A percentile compares a stretch with the other conserved stretches of the same genome.
These are phyloP conservation scores for Candida sp. DNA, from an alignment of 1,139 yeast species.

Conservation along the genomic window DNA sequence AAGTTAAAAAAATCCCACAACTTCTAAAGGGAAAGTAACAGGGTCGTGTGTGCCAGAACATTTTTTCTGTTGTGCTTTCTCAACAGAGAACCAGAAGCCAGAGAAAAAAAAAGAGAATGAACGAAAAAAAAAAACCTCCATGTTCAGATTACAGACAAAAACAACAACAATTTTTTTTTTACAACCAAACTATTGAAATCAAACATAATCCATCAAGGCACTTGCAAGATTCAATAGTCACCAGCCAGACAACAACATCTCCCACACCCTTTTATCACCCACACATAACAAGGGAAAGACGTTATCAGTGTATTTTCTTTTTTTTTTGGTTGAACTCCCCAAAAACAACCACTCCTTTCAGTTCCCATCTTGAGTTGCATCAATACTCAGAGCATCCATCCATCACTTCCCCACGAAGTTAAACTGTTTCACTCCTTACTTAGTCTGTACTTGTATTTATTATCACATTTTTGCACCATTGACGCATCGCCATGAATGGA, in stretches of 20 bases:
- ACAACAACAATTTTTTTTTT: slow-evolving; percentile 6
- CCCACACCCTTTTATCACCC: not conserved
- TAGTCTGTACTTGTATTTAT: not conserved
- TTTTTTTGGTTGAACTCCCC: not conserved
- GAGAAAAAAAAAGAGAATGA: slow-evolving; percentile 1
- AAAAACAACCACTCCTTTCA: not conserved
- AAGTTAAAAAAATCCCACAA: too few relatives aligned
- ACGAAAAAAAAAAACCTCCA: slow-evolving; percentile 1
- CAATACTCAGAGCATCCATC: not conserved
- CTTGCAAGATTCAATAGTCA: not conserved
- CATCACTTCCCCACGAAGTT: not conserved
- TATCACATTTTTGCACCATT: too few relatives aligned
- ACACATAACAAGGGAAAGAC: not conserved
- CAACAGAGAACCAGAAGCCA: not conserved
- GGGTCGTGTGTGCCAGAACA: not conserved
- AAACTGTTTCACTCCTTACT: not conserved
- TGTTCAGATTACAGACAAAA: slow-evolving; percentile 1
- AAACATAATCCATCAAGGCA: slow-evolving; percentile 2
- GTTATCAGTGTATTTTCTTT: not conserved
- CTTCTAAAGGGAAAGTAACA: too few relatives aligned
- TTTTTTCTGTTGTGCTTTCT: not conserved
- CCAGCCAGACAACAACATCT: not conserved
- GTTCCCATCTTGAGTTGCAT: not conserved
- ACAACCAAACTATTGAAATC: slow-evolving; percentile 9
- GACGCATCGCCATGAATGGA: slow-evolving; percentile 14